Base-by-base conservation (phyloP, 805 yeast species). In the Yamadazyma ubonensis region DNA sequence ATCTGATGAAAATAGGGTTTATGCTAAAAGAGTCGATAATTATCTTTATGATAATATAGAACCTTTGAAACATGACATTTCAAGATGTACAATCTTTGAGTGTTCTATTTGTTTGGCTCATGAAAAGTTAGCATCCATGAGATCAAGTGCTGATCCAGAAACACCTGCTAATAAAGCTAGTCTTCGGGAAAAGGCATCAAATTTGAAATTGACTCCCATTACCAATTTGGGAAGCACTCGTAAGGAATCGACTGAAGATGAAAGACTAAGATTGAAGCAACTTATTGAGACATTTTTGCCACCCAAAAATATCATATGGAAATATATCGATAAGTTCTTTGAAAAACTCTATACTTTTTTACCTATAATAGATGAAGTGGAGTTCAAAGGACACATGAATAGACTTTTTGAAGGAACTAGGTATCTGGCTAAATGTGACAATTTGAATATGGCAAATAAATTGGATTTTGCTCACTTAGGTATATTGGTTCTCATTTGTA, bases 291-390 rank as follows among this genome's bases (percentile, higher is more conserved):
- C 66, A 2, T 52, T 28, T 27, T 48, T 83, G 35, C 90, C 90
- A 0, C 68, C 64, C 20, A 73, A 74, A 47, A 68, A 66, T 39
- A 67, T 78, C 2, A 67, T 81, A 6, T 75, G 83, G 76, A 52
- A 69, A 35, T 62, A 79, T 30, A 59, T 83, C 19, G 77, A 79
- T 43, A 62, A 79, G 3, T 76, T 65, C 49, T 75, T 73, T 52
- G 49, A 53, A n/a, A 56, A 54, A 45, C 48, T 75, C 5, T 70
- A 72, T 47, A 73, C 78, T 1, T 71, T 65, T 46, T 58, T 64
- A 53, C 79, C 80, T 1, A 71, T 56, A 33, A 33, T 75, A 14
- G 76, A 73, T 45, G 65, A 68, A 42, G 48, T 43, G 2, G 52
- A 52, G 26, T 74, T 75, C 38, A 53, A 46, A 4, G 49, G 52